A percentile compares a stretch with the other conserved stretches of the same genome.
Evolutionary conservation across 1,284 basidiomycete species (phyloP).

Genomic region (Ceratobasidium sp.): DNA sequence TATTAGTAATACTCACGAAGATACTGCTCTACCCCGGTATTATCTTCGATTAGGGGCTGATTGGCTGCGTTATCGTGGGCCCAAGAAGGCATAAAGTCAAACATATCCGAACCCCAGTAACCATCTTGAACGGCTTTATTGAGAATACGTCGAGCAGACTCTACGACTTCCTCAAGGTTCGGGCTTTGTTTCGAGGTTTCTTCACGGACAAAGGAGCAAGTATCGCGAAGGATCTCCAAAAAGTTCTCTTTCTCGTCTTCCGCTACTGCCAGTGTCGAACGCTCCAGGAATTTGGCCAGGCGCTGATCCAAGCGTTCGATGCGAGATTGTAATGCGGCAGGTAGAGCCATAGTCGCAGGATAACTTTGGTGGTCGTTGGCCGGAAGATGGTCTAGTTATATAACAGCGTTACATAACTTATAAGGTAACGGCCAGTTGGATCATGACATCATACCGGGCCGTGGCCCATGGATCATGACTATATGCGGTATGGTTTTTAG

Average conservation of each 20-base stretch:
- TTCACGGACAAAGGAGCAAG: slow-evolving; percentile 26
- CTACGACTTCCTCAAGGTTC: slow-evolving; percentile 10
- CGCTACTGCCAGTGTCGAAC: background rate
- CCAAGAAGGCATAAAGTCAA: slow-evolving; percentile 41
- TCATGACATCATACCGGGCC: too few relatives aligned
- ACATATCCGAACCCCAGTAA: slow-evolving; percentile 3
- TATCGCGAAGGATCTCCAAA: slow-evolving; percentile 12
- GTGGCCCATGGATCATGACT: too few relatives aligned
- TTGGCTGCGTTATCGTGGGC: slow-evolving; percentile 8
- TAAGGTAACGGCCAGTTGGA: too few relatives aligned
- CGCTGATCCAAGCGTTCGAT: background rate
- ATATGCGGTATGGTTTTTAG: too few relatives aligned
- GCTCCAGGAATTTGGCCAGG: background rate
- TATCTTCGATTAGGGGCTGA: slow-evolving; percentile 24
- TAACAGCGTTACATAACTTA: too few relatives aligned
- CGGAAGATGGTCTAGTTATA: too few relatives aligned
- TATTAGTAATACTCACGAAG: background rate
- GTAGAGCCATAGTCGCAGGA: background rate
- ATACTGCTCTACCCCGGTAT: background rate
- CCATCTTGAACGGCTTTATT: slow-evolving; percentile 3
- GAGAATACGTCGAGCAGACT: background rate
- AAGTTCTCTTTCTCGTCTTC: background rate
- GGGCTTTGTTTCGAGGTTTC: background rate
- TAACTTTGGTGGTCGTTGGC: too few relatives aligned
- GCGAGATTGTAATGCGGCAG: background rate